Evolutionary conservation across 2,329 filamentous ascomycete genomes (phyloP).

Genomic region (Ceratocystis alfenasii): DNA sequence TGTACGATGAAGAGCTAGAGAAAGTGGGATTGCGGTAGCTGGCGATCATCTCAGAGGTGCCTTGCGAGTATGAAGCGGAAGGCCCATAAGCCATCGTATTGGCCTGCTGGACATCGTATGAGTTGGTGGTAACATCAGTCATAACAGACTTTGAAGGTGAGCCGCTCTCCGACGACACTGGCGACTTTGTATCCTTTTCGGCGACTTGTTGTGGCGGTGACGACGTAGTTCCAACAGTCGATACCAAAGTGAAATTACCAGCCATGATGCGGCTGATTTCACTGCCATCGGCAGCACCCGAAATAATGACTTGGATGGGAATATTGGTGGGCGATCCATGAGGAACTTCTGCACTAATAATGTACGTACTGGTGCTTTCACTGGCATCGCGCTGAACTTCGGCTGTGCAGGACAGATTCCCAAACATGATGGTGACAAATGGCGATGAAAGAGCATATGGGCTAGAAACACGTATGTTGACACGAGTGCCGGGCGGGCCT

Average conservation of each 20-base stretch:
- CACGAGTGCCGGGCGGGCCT: constrained; percentile 56
- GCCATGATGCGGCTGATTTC: constrained; percentile 40
- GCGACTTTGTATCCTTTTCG: constrained; percentile 32
- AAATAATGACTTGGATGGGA: constrained; percentile 43
- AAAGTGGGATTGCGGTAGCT: constrained; percentile 44
- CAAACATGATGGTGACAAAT: constrained; percentile 10
- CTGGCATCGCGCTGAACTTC: constrained; percentile 47
- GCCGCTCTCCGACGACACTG: constrained; percentile 30
- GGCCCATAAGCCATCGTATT: constrained; percentile 5
- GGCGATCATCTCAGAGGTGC: constrained; percentile 42
- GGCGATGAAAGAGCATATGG: constrained; percentile 36
- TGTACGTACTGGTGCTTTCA: constrained; percentile 39
- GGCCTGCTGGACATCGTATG: constrained; percentile 3
- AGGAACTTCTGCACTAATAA: constrained; percentile 60
- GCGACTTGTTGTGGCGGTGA: not conserved
- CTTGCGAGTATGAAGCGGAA: constrained; percentile 32
- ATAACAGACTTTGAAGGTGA: constrained; percentile 35
- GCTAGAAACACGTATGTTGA: constrained; percentile 63
- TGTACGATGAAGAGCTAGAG: constrained; percentile 34
- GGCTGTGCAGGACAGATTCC: constrained; percentile 36
- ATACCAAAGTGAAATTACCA: constrained; percentile 28
- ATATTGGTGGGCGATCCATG: constrained; percentile 29
- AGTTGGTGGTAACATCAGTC: constrained; percentile 3
- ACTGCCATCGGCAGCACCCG: constrained; percentile 39
- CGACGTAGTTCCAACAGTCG: not conserved